phyloP scores from a whole-genome alignment of 2,329 filamentous ascomycete genomes.

The Erysiphe pulchra region DNA sequence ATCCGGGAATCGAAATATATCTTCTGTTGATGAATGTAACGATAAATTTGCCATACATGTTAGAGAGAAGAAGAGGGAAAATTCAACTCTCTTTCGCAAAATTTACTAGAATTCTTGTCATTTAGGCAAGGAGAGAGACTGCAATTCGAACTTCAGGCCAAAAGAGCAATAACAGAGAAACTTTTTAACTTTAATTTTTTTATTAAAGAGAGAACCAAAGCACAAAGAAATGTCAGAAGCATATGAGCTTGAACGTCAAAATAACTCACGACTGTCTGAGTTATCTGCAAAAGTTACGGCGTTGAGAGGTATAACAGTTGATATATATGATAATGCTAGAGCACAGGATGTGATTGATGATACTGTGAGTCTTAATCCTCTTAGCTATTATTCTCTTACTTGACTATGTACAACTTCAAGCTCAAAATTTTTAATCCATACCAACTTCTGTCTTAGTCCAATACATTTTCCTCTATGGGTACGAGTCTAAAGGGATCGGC shows the following conservation, averaged over 20 bases:
- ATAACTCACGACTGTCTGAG: slow-evolving; percentile 81
- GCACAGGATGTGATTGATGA: slow-evolving; percentile 72
- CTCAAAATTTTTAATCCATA: background rate
- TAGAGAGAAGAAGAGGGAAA: too few relatives aligned
- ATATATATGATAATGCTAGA: slow-evolving; percentile 92
- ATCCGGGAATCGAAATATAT: too few relatives aligned
- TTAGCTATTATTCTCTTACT: background rate
- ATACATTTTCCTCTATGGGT: slow-evolving; percentile 76
- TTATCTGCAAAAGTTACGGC: slow-evolving; percentile 77
- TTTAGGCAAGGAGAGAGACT: too few relatives aligned
- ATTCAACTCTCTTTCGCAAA: too few relatives aligned
- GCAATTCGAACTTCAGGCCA: too few relatives aligned
- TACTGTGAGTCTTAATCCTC: slow-evolving; percentile 30
- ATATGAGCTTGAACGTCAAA: slow-evolving; percentile 66
- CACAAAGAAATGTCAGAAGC: slow-evolving; percentile 37
- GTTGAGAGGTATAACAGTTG: slow-evolving; percentile 76
- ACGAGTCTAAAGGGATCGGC: slow-evolving; percentile 67
- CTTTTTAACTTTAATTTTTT: too few relatives aligned
- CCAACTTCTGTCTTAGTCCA: slow-evolving; percentile 26
- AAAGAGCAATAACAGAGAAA: too few relatives aligned
- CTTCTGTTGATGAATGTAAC: too few relatives aligned
- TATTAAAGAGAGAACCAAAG: too few relatives aligned
- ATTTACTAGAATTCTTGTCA: too few relatives aligned
- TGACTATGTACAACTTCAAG: background rate
- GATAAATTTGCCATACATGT: too few relatives aligned